These are phyloP conservation scores for Diddensiella santjacobensis DNA, from an alignment of 805 yeast genomes.

Conservation along the genomic window DNA sequence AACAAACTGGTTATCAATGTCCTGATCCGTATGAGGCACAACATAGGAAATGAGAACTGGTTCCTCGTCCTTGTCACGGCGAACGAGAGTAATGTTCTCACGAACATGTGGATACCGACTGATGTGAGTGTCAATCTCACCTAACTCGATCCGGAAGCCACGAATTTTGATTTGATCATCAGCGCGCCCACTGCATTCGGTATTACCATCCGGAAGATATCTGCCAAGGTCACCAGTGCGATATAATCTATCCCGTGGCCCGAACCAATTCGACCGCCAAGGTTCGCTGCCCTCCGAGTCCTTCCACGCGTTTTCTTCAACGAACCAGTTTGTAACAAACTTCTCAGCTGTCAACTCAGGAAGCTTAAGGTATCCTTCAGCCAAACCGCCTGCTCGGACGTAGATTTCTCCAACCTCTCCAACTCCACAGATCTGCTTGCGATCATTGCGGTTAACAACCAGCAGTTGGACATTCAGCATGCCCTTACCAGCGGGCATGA, in stretches of 20 bases:
- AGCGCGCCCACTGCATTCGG: slow-evolving; percentile 98
- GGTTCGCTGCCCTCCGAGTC: slow-evolving; percentile 40
- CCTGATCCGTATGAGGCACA: slow-evolving; percentile 56
- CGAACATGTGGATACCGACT: slow-evolving; percentile 91
- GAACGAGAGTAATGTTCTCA: slow-evolving; percentile 87
- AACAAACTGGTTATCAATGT: slow-evolving; percentile 40
- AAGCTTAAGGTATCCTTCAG: slow-evolving; percentile 91
- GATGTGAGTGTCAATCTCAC: slow-evolving; percentile 96
- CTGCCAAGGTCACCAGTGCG: slow-evolving; percentile 98
- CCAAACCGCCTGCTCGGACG: slow-evolving; percentile 96
- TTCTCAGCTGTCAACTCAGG: slow-evolving; percentile 86
- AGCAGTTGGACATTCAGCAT: slow-evolving; percentile 92
- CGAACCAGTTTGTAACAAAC: slow-evolving; percentile 90
- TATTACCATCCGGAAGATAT: slow-evolving; percentile 93
- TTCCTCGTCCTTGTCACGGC: slow-evolving; percentile 89
- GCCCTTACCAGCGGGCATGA: slow-evolving; percentile 98
- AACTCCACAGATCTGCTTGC: slow-evolving; percentile 90
- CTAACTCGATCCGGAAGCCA: slow-evolving; percentile 97
- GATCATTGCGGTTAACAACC: slow-evolving; percentile 87
- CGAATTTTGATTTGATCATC: slow-evolving; percentile 98
- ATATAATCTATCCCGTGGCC: slow-evolving; percentile 93
- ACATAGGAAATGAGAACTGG: slow-evolving; percentile 86
- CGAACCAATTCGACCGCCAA: slow-evolving; percentile 80
- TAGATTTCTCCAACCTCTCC: slow-evolving; percentile 99
- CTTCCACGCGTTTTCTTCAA: slow-evolving; percentile 59